Base-by-base conservation (phyloP, 2,329 filamentous ascomycete genomes). In the Ascochyta viciae-villosae region DNA sequence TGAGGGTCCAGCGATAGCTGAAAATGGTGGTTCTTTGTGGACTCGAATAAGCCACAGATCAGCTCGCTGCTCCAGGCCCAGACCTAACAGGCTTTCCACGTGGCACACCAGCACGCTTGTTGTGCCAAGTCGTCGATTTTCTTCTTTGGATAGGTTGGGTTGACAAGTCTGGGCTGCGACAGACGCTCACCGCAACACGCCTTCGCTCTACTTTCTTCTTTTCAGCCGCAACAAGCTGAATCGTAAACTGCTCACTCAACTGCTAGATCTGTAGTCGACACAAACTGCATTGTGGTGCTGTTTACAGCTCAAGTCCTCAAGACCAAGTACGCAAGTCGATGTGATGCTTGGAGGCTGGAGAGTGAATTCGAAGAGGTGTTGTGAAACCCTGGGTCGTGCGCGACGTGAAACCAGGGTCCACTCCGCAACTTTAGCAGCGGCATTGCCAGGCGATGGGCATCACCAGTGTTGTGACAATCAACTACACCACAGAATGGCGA, bases 401-500 rank as follows among this genome's bases (percentile, higher is more conserved):
- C 31, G 39, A 27, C 22, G 24, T 35, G 23, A 34, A 42, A 26
- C 45, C 39, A 29, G 46, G 47, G 37, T 40, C 53, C 41, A 38
- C 40, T 54, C 37, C 43, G 26, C 47, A 51, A 56, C 26, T 43
- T 56, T 37, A 35, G 37, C 15, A 50, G 33, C 38, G 37, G 39
- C 41, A 45, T 26, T 31, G 33, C 39, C 24, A 27, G 16, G 41
- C 31, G 22, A 13, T 16, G 6, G 24, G n/a, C 34, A 24, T 43
- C 15, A 50, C 53, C 15, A 31, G 40, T 50, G 43, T 47, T 46
- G 22, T 23, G 33, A 46, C 44, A 33, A n/a, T 15, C 48, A 60
- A 62, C 50, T 55, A 54, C 50, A 46, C 34, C 31, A 27, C 59
- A 55, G 58, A 54, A 76, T 76, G 74, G 68, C 73, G 56, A 76